Base-by-base conservation (phyloP, 495 filamentous ascomycete species). In the Talaromyces proteolyticus region DNA sequence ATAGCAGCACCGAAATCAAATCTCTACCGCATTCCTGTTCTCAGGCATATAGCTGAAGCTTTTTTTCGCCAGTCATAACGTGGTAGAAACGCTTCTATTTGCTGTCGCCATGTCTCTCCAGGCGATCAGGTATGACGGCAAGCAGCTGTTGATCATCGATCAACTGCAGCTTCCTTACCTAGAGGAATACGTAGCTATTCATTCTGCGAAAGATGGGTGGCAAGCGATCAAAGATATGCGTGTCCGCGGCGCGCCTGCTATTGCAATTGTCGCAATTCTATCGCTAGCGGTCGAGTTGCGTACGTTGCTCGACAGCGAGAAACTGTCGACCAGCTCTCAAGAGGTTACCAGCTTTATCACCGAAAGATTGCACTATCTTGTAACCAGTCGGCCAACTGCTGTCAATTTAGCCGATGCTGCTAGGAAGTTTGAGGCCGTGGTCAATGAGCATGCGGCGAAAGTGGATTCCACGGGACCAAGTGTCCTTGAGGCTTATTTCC, bases 341-440 rank as follows among this genome's bases (percentile, higher is more conserved):
- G 82, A 88, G n/a, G 75, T 81, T 24, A 70, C 74, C 53, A 57
- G 69, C 0, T 85, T 88, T 59, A 87, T 96, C 54, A 63, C 78
- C 42, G 73, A 83, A 47, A 87, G 85, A 52, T 73, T 98, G 22
- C 80, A 88, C 53, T 94, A 92, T 62, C 79, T 98, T 37, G 78
- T 90, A 44, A 85, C 80, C 37, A 95, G 89, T 47, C 78, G 93
- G 43, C 93, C 93, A 1, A 98, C 93, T 0, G 93, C 93, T 1
- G 93, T 98, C 37, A 95, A 98, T 64, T 78, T 98, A 29, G 84
- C 84, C 36, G 93, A 96, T 68, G 94, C 94, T 22, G 89, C 88
- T 54, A 64, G 75, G 36, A 89, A 92, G 56, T 78, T 97, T 55
- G 87, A 87, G 57, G 65, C 56, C 17, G 67, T 81, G 18, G 73